Conservation (phyloP, 495 filamentous ascomycete genomes). For the Penicillium ochrochloron region DNA sequence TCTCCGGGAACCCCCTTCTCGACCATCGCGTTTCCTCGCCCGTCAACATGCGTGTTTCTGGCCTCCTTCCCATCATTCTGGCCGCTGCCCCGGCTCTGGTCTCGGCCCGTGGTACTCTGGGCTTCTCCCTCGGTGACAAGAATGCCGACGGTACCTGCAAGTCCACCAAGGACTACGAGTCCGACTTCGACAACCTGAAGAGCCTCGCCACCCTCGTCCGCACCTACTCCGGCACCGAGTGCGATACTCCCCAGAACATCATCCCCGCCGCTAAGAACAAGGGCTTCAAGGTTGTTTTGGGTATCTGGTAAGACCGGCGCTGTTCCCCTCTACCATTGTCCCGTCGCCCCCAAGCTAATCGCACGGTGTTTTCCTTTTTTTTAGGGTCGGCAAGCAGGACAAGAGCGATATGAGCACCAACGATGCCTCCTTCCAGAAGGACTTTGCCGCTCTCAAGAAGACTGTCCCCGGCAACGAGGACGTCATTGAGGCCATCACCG, state of each 20-base stretch:
- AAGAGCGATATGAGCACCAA: conserved; percentile 37
- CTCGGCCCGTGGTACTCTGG: conserved; percentile 50
- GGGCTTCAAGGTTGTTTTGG: conserved; percentile 75
- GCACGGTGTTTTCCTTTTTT: background rate
- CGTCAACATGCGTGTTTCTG: conserved; percentile 51
- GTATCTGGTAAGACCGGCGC: conserved; percentile 68
- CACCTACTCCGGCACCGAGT: conserved; percentile 68
- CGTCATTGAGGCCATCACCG: conserved; percentile 73
- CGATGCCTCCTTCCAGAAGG: conserved; percentile 64
- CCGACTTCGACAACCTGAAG: conserved; percentile 66
- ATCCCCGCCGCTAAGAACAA: conserved; percentile 73
- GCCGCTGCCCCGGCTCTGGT: conserved; percentile 49
- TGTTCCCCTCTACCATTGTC: background rate
- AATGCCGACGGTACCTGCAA: conserved; percentile 67
- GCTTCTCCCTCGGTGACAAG: conserved; percentile 55
- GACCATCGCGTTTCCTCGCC: conserved; percentile 16
- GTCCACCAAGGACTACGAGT: conserved; percentile 61
- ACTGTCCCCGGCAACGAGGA: conserved; percentile 57
- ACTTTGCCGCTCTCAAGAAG: conserved; percentile 63
- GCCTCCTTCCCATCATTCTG: conserved; percentile 44
- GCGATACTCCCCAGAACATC: conserved; percentile 67
- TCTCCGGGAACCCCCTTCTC: conserved; percentile 11
- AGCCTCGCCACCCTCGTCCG: conserved; percentile 64
- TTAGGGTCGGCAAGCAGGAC: conserved; percentile 61
- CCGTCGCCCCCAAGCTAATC: conserved; percentile 13